These are phyloP conservation scores for Rhizopus sp. DNA, from an alignment of 371 early-diverging fungal species.

Conservation along the genomic window DNA sequence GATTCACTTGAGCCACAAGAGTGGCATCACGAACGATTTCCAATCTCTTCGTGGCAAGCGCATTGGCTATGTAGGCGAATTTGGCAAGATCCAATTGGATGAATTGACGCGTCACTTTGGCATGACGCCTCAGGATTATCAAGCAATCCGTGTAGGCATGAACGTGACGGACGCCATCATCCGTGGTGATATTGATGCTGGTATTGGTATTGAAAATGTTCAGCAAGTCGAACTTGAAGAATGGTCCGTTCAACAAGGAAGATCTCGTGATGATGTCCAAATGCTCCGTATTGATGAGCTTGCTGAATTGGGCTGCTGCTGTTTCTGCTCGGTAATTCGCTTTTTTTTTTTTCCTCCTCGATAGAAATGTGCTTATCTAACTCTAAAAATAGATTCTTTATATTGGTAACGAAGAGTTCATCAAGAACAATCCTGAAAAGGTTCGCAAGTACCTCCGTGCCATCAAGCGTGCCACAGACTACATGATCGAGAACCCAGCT, in stretches of 20 bases:
- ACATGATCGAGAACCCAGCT: slow-evolving; percentile 56
- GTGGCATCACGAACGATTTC: slow-evolving; percentile 63
- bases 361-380: neutral
- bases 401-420: slow-evolving; percentile 67
- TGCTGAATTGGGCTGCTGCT: slow-evolving; percentile 68
- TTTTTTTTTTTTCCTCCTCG: neutral
- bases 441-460: slow-evolving; percentile 58
- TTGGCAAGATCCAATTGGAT: slow-evolving; percentile 70
- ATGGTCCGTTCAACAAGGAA: slow-evolving; percentile 59
- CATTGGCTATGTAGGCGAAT: slow-evolving; percentile 69
- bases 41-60: slow-evolving; percentile 56
- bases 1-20: slow-evolving; percentile 54
- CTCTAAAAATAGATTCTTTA: slow-evolving; percentile 49
- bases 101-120: slow-evolving; percentile 61
- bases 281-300: slow-evolving; percentile 73
- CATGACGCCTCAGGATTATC: slow-evolving; percentile 63
- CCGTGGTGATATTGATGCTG: slow-evolving; percentile 66
- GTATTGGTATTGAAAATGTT: slow-evolving; percentile 71
- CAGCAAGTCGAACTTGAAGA: slow-evolving; percentile 73
- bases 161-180: slow-evolving; percentile 65
- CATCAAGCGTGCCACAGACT: slow-evolving; percentile 55
- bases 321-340: slow-evolving; percentile 61
- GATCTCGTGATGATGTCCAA: slow-evolving; percentile 53
- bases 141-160: slow-evolving; percentile 71
- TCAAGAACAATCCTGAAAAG: slow-evolving; percentile 59